phyloP scores from a whole-genome alignment of 164 flowering plant genomes.

The Vitis riparia region DNA sequence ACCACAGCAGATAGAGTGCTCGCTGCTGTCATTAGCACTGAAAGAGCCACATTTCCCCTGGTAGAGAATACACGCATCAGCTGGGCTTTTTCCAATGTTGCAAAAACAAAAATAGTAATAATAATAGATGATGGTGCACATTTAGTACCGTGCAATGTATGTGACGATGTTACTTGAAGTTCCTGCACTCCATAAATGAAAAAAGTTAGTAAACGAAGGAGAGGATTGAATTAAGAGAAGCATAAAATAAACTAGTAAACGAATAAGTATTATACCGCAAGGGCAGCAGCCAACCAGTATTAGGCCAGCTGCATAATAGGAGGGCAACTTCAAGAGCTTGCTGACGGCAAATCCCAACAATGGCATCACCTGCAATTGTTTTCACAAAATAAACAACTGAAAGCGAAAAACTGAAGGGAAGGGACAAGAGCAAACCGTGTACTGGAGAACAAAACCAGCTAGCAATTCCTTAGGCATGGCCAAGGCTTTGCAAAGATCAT shows the following conservation, averaged over 20 bases:
- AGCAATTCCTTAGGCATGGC: conserved; percentile 83
- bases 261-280: conserved; percentile 46
- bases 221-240: not conserved
- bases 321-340: conserved; percentile 76
- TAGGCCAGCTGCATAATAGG: conserved; percentile 90
- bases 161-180: conserved; percentile 94
- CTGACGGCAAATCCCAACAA: conserved; percentile 75
- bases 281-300: conserved; percentile 95
- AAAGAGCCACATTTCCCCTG: conserved; percentile 97
- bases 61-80: conserved; percentile 5
- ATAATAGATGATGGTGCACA: too few relatives aligned
- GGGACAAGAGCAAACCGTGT: conserved; percentile 51
- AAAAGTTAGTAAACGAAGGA: too few relatives aligned
- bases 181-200: conserved; percentile 43
- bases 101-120: too few relatives aligned
- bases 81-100: too few relatives aligned
- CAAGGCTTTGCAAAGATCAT: conserved; percentile 78
- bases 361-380: conserved; percentile 80
- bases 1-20: conserved; percentile 91
- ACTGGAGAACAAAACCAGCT: conserved; percentile 73
- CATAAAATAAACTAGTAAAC: not conserved
- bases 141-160: conserved; percentile 73
- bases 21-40: conserved; percentile 94
- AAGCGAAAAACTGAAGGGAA: not conserved
- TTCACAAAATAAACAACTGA: conserved; percentile 1